Evolutionary conservation across 1,284 basidiomycete species (phyloP), one percentile per base, ranked within the genome.

Genomic region (Albatrellus sp.): DNA sequence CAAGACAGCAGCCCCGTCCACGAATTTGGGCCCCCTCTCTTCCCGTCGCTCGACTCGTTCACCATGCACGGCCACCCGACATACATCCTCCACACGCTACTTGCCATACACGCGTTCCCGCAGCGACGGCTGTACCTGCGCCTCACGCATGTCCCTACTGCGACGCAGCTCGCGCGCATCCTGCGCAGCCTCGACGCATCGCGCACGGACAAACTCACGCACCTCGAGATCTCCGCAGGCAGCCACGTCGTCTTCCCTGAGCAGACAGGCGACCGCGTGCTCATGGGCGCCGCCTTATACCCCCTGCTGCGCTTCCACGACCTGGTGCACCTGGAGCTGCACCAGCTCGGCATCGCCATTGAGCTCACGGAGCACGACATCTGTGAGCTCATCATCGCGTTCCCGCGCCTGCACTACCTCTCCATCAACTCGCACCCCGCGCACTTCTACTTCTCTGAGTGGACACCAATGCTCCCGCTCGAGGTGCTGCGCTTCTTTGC

Each of bases 241-340:
- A 42, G 32, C n/a, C n/a, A 42, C 30, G 16, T 28, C 13, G 14
- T 32, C 10, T 42, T 42, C 24, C 40, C 13, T 16, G 40, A 24
- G 10, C 17, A 32, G n/a, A 14, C 30, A 3, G 30, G 17, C 24
- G 30, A 42, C 20, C 28, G 30, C 17, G 28, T 28, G 12, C 28
- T 42, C 8, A 29, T 12, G 24, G 40, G 40, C 8, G 11, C 28
- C 24, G 24, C 40, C 7, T 16, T 42, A 7, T 29, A 20, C 12
- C 30, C 40, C 8, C 24, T 42, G 13, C 32, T 31, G 14, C 40
- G 40, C 5, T 19, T 42, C 9, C 32, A 14, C 13, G 29, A 32
- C 13, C 24, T 42, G n/a, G 40, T 14, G 28, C 40, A 42, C 17
- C 40, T 42, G n/a, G 40, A 42, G 28, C 20, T 42, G 28, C 40